These are phyloP conservation scores for Chalciporus piperatus DNA, from an alignment of 768 basidiomycete genomes.

Conservation along the genomic window DNA sequence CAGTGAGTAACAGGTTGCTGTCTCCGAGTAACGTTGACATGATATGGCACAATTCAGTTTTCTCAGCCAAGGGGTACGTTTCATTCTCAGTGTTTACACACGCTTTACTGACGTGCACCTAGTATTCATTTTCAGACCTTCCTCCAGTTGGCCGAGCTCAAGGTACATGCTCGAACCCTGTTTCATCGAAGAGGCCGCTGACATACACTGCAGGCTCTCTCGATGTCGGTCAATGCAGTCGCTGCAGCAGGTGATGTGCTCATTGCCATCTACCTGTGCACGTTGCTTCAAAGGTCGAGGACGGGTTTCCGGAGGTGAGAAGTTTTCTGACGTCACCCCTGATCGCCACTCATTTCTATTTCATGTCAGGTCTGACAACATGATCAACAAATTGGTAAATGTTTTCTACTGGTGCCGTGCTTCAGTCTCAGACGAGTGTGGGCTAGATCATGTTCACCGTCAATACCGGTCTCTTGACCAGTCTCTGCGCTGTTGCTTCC, in stretches of 20 bases:
- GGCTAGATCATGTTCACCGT: constrained; percentile 53
- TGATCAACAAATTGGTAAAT: constrained; percentile 45
- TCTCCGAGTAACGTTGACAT: constrained; percentile 2
- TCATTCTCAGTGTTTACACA: background rate
- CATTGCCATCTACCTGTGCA: constrained; percentile 48
- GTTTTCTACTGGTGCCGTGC: background rate
- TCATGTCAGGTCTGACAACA: constrained; percentile 39
- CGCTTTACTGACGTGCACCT: constrained; percentile 11
- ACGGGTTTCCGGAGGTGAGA: constrained; percentile 48
- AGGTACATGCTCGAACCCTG: constrained; percentile 27
- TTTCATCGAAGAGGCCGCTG: background rate
- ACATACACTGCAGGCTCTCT: constrained; percentile 29
- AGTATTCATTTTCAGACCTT: constrained; percentile 43
- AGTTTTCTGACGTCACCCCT: background rate
- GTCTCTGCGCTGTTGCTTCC: constrained; percentile 54
- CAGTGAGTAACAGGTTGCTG: constrained; percentile 23
- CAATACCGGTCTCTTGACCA: constrained; percentile 37
- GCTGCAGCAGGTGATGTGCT: constrained; percentile 47
- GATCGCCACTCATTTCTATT: background rate
- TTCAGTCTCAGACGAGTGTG: background rate
- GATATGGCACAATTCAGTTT: constrained; percentile 27
- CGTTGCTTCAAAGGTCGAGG: constrained; percentile 44
- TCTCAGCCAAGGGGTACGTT: constrained; percentile 35
- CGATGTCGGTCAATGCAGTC: constrained; percentile 50
- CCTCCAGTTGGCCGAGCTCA: constrained; percentile 41